A percentile compares a stretch with the other conserved stretches of the same genome.
Evolutionary conservation across 1,284 basidiomycete genomes (phyloP).

Genomic region (Heterobasidion occidentale): DNA sequence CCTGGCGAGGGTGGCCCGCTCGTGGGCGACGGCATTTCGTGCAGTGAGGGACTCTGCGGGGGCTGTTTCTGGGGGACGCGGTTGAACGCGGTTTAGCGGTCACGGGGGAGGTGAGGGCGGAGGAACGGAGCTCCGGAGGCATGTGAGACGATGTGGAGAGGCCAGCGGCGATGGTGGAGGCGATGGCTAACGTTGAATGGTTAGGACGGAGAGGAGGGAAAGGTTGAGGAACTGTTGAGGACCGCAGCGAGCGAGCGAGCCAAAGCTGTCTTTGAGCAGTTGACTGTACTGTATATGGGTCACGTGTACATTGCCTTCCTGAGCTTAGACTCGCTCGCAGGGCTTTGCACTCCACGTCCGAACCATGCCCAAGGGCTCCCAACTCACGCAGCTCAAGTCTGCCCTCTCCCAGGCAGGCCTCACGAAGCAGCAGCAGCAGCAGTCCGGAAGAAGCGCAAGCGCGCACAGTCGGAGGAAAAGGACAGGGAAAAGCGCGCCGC

Average conservation of each 20-base stretch:
- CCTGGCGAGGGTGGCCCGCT: slow-evolving; percentile 14
- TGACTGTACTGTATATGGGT: background rate
- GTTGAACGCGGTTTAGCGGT: background rate
- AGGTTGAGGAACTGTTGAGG: too few relatives aligned
- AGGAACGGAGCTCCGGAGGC: slow-evolving; percentile 8
- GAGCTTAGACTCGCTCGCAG: background rate
- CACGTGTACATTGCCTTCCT: background rate
- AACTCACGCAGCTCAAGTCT: slow-evolving; percentile 82
- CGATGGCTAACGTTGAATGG: background rate
- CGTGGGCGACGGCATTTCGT: slow-evolving; percentile 13
- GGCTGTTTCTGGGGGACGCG: slow-evolving; percentile 10
- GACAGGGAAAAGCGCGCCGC: slow-evolving; percentile 74
- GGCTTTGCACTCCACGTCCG: background rate
- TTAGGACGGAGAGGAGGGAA: too few relatives aligned
- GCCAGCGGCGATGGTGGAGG: background rate
- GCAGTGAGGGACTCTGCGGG: slow-evolving; percentile 14
- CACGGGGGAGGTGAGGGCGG: slow-evolving; percentile 1
- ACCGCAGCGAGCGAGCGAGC: too few relatives aligned
- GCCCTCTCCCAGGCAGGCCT: slow-evolving; percentile 76
- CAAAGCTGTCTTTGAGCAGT: too few relatives aligned
- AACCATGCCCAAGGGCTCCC: slow-evolving; percentile 64
- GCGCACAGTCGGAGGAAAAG: slow-evolving; percentile 48
- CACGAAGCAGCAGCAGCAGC: slow-evolving; percentile 37
- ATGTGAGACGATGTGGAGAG: background rate
- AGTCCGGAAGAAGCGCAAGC: slow-evolving; percentile 63